Percentiles rank a stretch among this genome's conserved stretches.
These are phyloP conservation scores for Exophiala sp. DNA, from an alignment of 2,329 filamentous ascomycete genomes.

Conservation along the genomic window DNA sequence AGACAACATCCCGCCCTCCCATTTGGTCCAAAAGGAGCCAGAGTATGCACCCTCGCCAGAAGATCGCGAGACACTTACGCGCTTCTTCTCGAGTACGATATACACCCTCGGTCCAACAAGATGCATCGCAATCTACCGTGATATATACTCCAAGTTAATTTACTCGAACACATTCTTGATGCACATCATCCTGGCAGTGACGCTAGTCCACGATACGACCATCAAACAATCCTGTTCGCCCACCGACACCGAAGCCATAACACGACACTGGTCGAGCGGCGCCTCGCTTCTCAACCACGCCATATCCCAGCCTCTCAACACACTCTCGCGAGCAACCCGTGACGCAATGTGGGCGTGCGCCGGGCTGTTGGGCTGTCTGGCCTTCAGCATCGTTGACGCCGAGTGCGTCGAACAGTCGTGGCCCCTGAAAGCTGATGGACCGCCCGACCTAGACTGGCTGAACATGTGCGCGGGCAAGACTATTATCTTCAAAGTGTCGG, in stretches of 20 bases:
- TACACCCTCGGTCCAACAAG: neutral
- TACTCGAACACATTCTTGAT: slow-evolving; percentile 48
- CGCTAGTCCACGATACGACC: slow-evolving; percentile 50
- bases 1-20: neutral
- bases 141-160: slow-evolving; percentile 1
- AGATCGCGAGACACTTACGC: neutral
- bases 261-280: slow-evolving; percentile 30
- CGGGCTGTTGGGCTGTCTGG: slow-evolving; percentile 38
- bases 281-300: slow-evolving; percentile 38
- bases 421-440: slow-evolving; percentile 53
- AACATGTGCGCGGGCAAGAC: slow-evolving; percentile 56
- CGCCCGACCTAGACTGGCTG: slow-evolving; percentile 56
- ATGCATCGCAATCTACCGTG: neutral
- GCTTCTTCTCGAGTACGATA: neutral
- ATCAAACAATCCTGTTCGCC: slow-evolving; percentile 2
- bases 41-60: neutral
- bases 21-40: slow-evolving; percentile 16
- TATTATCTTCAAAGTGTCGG: slow-evolving; percentile 50
- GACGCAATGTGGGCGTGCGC: slow-evolving; percentile 43
- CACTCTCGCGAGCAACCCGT: slow-evolving; percentile 31
- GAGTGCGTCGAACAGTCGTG: slow-evolving; percentile 48
- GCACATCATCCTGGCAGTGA: slow-evolving; percentile 53
- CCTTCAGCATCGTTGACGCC: slow-evolving; percentile 42
- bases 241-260: neutral
- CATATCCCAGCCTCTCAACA: slow-evolving; percentile 34